Evolutionary conservation across 805 yeast species (phyloP), one percentile per base, ranked within the genome.

Genomic region (Yamadazyma insecticola): DNA sequence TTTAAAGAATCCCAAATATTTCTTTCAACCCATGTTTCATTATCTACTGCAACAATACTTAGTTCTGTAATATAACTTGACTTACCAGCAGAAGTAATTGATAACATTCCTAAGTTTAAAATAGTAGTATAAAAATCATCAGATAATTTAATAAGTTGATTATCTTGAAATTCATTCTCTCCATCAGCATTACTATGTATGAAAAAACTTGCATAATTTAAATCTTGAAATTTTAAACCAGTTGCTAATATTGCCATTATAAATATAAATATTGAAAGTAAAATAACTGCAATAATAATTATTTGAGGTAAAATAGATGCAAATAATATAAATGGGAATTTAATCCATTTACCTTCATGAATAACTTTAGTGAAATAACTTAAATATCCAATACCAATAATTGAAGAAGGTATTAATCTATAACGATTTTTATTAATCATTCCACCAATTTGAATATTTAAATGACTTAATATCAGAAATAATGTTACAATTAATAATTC

Each of bases 241-340:
- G 78, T 76, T n/a, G 76, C 67, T 5, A 79, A 28, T 1, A 76
- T 66, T 0, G 95, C 89, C 26, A 78, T 39, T 0, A 60, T 44
- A 45, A 80, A 81, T 4, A 82, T 73, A 0, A 51, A 28, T 0
- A 67, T 45, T 36, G 92, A 81, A 11, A 79, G 44, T 1, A 57
- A 10, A 5, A 78, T 72, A 12, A 81, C 67, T 4, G 48, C 36
- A 4, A 76, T 40, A 1, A 79, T 72, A 22, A 78, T 51, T 13
- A 82, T 50, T 45, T 84, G 89, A 1, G 95, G 94, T 10, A 75
- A 51, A 40, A 77, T 76, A 2, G 87, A 81, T 36, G 76, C 49
- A 10, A 74, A 53, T 16, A 79, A 70, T 4, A 73, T 66, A 6
- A 67, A 50, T 11, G 88, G 90, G 44, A 81, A 67, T 25, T 59